phyloP scores from a whole-genome alignment of 208 protist species.

The Vickermania spadyakhi region DNA sequence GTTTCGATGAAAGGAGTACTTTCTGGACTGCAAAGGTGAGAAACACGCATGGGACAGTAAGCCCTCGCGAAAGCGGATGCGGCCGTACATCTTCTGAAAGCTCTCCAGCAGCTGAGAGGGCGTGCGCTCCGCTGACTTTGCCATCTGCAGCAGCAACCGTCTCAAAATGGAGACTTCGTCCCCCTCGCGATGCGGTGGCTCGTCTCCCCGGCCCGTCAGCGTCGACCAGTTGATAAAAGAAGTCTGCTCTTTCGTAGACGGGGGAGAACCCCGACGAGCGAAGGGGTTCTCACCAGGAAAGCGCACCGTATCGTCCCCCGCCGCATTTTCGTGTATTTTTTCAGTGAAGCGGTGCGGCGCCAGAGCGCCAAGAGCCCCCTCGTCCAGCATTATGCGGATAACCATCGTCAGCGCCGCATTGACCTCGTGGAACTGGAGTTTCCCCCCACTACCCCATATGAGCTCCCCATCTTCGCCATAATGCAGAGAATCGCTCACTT shows the following conservation, averaged over 20 bases:
- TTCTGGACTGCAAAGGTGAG: conserved; percentile 19
- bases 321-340: neutral
- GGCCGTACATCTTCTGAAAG: conserved; percentile 17
- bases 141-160: neutral
- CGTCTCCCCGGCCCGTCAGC: neutral
- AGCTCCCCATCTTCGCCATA: neutral
- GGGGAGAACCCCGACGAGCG: neutral
- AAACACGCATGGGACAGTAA: conserved; percentile 22
- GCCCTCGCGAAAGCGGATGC: conserved; percentile 11
- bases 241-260: neutral
- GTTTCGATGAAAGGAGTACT: conserved; percentile 40
- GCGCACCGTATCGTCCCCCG: too few relatives aligned
- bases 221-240: neutral
- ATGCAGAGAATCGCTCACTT: neutral
- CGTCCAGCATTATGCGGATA: neutral
- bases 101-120: conserved; percentile 4
- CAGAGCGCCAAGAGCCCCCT: neutral
- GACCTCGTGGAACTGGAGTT: neutral
- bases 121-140: neutral
- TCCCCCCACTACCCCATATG: neutral
- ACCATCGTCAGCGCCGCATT: neutral
- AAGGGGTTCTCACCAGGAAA: neutral
- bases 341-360: neutral
- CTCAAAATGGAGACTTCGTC: neutral
- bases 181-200: neutral